Conservation (phyloP, 306 rosid species). For the Quercus robur region DNA sequence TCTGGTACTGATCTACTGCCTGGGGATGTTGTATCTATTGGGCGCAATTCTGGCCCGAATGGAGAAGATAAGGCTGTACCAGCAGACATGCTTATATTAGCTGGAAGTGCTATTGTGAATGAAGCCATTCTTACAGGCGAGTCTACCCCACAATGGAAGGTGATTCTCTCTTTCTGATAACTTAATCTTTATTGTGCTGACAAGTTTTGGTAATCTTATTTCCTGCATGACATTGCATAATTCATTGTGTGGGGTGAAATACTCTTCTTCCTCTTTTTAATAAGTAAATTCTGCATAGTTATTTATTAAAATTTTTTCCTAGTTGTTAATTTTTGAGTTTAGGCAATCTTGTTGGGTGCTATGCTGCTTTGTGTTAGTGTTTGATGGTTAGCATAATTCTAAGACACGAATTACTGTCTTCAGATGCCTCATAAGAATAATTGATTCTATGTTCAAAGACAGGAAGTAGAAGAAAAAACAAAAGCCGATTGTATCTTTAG, state of each 20-base stretch:
- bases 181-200: constrained; percentile 9
- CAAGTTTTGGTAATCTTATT: neutral
- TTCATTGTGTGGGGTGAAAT: neutral
- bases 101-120: constrained; percentile 93
- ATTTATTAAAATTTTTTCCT: neutral
- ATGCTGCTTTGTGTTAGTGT: neutral
- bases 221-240: neutral
- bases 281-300: neutral
- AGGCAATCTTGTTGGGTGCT: neutral
- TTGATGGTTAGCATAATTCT: neutral
- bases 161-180: constrained; percentile 46
- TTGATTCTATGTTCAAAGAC: neutral
- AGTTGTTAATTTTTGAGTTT: neutral
- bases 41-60: constrained; percentile 76
- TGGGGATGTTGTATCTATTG: constrained; percentile 94
- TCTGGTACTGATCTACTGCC: constrained; percentile 95
- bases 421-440: neutral
- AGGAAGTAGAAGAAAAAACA: neutral
- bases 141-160: constrained; percentile 99
- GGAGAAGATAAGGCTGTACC: constrained; percentile 98
- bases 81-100: constrained; percentile 97
- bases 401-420: neutral
- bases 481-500: neutral
- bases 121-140: constrained; percentile 99
- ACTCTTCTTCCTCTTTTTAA: neutral